Base-by-base conservation (phyloP, 108 stramenopile species). In the Nitzschia putrida region DNA sequence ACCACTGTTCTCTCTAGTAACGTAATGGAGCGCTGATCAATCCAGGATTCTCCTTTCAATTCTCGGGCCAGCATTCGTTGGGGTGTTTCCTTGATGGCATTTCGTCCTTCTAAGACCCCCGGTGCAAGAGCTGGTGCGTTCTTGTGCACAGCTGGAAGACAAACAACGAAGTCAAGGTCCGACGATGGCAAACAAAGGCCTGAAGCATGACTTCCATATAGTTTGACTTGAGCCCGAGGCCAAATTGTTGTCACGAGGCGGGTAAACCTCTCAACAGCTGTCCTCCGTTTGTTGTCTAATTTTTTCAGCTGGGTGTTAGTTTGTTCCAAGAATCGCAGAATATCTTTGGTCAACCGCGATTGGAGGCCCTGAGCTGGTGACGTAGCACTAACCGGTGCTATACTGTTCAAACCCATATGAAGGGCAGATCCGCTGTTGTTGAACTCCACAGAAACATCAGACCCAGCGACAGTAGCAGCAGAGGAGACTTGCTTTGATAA, bases 131-230 rank as follows among this genome's bases (percentile, higher is more conserved):
- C 95, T 21, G 88, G 90, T 13, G 89, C 91, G 57, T 93, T 91
- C 64, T 91, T 91, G 72, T 95, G 95, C n/a, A 93, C 92, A 25
- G 88, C 88, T 29, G 96, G 96, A 39, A 97, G 85, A 60, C 92
- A 94, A 18, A 97, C 94, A 16, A 97, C 91, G 67, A 97, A 95
- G 61, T 97, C 96, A 45, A 97, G 74, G 68, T 97, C 96, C 34
- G 89, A 91, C n/a, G 84, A 85, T 12, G 95, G 96, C 57, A 95
- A 68, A 29, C 88, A 88, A 13, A 95, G 74, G 8, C 89, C 91
- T 14, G 92, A 92, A 18, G 92, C 88, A 65, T 95, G 91, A 47
- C 90, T 92, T 12, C 96, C 96, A 24, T 92, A 92, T 42, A 89
- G 79, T 65, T 89, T 89, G 25, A 92, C 83, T 64, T 89, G 88